Base-by-base conservation (phyloP, 495 filamentous ascomycete species). In the Baudoinia panamericana region DNA sequence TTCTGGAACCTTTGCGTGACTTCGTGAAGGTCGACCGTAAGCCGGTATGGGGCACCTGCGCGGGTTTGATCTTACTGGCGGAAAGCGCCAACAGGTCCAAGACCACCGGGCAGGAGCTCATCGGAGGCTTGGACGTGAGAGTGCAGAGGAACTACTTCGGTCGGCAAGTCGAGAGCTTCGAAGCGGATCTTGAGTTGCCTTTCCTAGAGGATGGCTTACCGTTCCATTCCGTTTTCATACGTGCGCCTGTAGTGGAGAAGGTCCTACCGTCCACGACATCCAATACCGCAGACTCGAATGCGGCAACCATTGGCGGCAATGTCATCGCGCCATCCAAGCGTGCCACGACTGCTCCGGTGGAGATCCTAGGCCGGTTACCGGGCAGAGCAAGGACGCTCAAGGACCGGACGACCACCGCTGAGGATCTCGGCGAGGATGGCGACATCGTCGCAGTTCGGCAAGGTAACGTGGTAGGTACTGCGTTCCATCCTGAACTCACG, bases 71-170 rank as follows among this genome's bases (percentile, higher is more conserved):
- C 47, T 63, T 96, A 26, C 79, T 97, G 31, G 77, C 84, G 10
- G 85, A 93, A 56, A 74, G 79, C 30, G 92, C 90, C 17, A 88
- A 86, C 56, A 70, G 76, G 18, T 87, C 82, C 2, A 96, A 93
- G 56, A 75, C 79, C 43, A 86, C 85, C 30, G 90, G 90, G 0
- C 90, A 96, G 54, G 85, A 94, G 35, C 72, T 96, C 16, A 84
- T 97, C 30, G 90, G 90, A 1, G 90, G 90, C 9, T 68, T 97
- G 19, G 80, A 87, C 54, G 87, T 97, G 22, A 70, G 82, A 32
- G 86, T 97, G 35, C 82, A 88, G 53, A 66, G 90, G n/a, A 97
- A 97, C 54, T 82, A 93, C 59, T 97, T 94, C 56, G 90, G 90
- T 16, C 72, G 92, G 34, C 90, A 97, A 62, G 74, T 80, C 19